phyloP scores from a whole-genome alignment of 768 basidiomycete species.

The Pleurotus cornucopiae region DNA sequence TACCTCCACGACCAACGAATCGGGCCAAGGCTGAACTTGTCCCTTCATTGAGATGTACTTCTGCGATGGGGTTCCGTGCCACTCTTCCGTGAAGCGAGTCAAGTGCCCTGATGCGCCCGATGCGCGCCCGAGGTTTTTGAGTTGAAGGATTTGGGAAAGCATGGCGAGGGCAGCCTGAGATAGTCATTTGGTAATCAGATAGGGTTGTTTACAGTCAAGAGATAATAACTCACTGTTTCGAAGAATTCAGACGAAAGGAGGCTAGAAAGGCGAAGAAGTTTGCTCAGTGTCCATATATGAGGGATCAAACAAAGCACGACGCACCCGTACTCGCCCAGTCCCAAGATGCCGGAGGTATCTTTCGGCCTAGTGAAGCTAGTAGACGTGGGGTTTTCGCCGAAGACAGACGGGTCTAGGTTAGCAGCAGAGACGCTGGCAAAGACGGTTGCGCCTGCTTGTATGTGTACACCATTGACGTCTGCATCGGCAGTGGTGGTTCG shows the following conservation, averaged over 20 bases:
- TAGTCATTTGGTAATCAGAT: background rate
- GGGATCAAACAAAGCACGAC: background rate
- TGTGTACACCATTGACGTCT: constrained; percentile 19
- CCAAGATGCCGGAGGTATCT: constrained; percentile 24
- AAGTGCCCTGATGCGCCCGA: constrained; percentile 35
- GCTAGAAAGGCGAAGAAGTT: constrained; percentile 8
- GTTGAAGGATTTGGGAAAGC: constrained; percentile 39
- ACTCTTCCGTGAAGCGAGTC: constrained; percentile 33
- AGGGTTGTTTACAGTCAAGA: background rate
- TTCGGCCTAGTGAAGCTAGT: constrained; percentile 19
- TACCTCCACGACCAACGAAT: constrained; percentile 37
- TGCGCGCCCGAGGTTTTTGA: constrained; percentile 35
- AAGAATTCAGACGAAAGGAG: constrained; percentile 35
- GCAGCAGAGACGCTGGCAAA: constrained; percentile 34
- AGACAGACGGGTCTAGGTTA: constrained; percentile 26
- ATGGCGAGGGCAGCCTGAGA: constrained; percentile 39
- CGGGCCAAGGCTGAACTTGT: constrained; percentile 37
- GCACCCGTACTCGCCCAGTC: constrained; percentile 26
- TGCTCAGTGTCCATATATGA: background rate
- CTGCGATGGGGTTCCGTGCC: constrained; percentile 24
- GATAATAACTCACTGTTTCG: constrained; percentile 24
- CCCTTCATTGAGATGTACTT: constrained; percentile 32
- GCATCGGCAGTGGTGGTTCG: constrained; percentile 28
- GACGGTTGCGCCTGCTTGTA: constrained; percentile 26
- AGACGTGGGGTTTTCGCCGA: constrained; percentile 17